These are phyloP conservation scores for Alternaria rosae DNA, from an alignment of 2,329 filamentous ascomycete species.

Conservation along the genomic window DNA sequence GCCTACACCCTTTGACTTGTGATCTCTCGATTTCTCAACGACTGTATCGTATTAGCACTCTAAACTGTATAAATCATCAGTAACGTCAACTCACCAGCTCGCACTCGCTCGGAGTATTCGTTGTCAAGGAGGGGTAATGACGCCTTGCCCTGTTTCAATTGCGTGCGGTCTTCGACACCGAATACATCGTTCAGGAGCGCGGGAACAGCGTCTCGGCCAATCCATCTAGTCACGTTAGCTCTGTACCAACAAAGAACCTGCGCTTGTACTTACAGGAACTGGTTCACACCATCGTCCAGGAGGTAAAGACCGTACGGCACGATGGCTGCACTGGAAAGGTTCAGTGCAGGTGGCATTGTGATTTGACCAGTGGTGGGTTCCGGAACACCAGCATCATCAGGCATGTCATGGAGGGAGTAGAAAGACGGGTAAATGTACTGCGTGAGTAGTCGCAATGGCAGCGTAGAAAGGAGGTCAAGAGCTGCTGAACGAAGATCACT, in stretches of 20 bases:
- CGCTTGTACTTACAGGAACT: slow-evolving; percentile 70
- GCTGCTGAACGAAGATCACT: slow-evolving; percentile 88
- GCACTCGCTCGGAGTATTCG: slow-evolving; percentile 94
- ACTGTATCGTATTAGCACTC: slow-evolving; percentile 62
- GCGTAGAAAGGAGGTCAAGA: slow-evolving; percentile 90
- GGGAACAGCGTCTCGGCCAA: slow-evolving; percentile 90
- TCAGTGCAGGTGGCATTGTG: slow-evolving; percentile 80
- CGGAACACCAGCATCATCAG: slow-evolving; percentile 86
- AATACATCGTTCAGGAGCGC: slow-evolving; percentile 91
- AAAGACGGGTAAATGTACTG: slow-evolving; percentile 76
- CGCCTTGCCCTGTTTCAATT: slow-evolving; percentile 90
- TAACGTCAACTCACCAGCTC: slow-evolving; percentile 48
- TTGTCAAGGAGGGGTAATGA: slow-evolving; percentile 86
- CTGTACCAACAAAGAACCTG: background rate
- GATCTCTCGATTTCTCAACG: slow-evolving; percentile 89
- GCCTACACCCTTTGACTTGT: slow-evolving; percentile 84
- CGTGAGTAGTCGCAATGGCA: slow-evolving; percentile 87
- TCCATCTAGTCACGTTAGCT: slow-evolving; percentile 64
- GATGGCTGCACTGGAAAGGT: slow-evolving; percentile 86
- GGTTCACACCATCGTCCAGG: slow-evolving; percentile 95
- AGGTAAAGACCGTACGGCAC: slow-evolving; percentile 92
- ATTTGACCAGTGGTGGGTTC: slow-evolving; percentile 89
- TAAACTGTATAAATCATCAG: background rate
- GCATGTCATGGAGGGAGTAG: slow-evolving; percentile 73
- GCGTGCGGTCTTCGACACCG: slow-evolving; percentile 80